Conservation (phyloP, 768 basidiomycete genomes). For the Tylopilus sp. region DNA sequence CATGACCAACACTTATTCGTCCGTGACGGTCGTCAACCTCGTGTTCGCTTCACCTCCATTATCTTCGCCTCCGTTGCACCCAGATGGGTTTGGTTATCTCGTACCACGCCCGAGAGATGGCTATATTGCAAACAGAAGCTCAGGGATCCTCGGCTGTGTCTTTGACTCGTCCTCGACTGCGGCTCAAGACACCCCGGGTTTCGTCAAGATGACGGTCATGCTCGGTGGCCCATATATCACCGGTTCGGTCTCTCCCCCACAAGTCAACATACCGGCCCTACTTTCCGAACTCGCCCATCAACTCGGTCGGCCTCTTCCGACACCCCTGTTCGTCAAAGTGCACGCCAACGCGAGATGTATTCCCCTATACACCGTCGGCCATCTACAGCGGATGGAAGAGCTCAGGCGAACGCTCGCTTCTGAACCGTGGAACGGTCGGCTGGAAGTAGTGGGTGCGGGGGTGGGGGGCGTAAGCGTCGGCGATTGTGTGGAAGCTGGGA, state of each 20-base stretch:
- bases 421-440: conserved; percentile 41
- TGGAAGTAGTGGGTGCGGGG: conserved; percentile 80
- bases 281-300: conserved; percentile 41
- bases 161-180: conserved; percentile 83
- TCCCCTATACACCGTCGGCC: conserved; percentile 72
- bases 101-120: conserved; percentile 70
- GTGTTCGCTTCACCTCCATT: conserved; percentile 59
- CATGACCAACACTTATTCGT: conserved; percentile 64
- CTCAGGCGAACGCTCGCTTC: conserved; percentile 42
- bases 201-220: conserved; percentile 89
- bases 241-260: conserved; percentile 10
- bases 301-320: conserved; percentile 45
- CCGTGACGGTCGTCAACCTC: conserved; percentile 86
- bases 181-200: conserved; percentile 46
- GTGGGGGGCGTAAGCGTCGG: conserved; percentile 84
- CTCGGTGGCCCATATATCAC: conserved; percentile 70
- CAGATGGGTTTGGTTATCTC: conserved; percentile 91
- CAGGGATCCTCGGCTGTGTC: conserved; percentile 75
- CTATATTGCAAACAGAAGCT: conserved; percentile 38
- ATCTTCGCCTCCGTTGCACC: conserved; percentile 51
- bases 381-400: conserved; percentile 63
- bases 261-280: conserved; percentile 23
- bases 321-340: conserved; percentile 52
- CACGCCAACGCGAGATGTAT: conserved; percentile 67
- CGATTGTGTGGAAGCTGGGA: conserved; percentile 79